A percentile compares a stretch with the other conserved stretches of the same genome.
These are phyloP conservation scores for Ophiostoma piceae DNA, from an alignment of 2,329 filamentous ascomycete species.

Conservation along the genomic window DNA sequence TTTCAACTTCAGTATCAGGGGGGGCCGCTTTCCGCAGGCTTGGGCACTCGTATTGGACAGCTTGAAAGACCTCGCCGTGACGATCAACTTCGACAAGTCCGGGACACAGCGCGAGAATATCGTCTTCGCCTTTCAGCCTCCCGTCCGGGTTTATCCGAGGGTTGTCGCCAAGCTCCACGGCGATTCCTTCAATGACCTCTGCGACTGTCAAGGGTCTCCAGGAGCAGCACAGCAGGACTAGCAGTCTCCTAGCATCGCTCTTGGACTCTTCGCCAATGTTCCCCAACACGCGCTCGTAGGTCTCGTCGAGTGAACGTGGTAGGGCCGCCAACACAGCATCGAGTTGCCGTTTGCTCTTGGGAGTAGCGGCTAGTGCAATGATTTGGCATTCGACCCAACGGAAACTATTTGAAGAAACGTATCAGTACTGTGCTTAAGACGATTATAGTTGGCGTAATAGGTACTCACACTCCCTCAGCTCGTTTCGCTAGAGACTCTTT, in stretches of 20 bases:
- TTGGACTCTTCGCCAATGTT: not conserved
- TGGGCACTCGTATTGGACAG: not conserved
- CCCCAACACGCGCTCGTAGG: not conserved
- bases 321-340: not conserved
- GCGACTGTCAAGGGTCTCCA: conserved; percentile 20
- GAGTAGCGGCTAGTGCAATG: not conserved
- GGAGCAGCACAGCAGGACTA: conserved; percentile 24
- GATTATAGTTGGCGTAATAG: not conserved
- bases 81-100: not conserved
- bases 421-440: not conserved
- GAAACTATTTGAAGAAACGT: not conserved
- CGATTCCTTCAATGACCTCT: conserved; percentile 26
- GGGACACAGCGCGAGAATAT: not conserved
- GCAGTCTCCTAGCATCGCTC: conserved; percentile 20
- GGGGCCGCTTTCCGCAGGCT: too few relatives aligned
- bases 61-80: not conserved
- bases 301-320: not conserved
- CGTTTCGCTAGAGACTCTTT: not conserved
- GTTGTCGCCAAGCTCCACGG: conserved; percentile 25
- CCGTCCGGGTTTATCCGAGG: conserved; percentile 24
- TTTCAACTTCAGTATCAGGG: not conserved
- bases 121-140: conserved; percentile 12
- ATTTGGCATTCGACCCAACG: not conserved
- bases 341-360: not conserved
- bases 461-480: not conserved